Percentiles rank a stretch among this genome's conserved stretches.
Conservation (phyloP, 1,139 yeast genomes). For the Zygosaccharomyces sapae region DNA sequence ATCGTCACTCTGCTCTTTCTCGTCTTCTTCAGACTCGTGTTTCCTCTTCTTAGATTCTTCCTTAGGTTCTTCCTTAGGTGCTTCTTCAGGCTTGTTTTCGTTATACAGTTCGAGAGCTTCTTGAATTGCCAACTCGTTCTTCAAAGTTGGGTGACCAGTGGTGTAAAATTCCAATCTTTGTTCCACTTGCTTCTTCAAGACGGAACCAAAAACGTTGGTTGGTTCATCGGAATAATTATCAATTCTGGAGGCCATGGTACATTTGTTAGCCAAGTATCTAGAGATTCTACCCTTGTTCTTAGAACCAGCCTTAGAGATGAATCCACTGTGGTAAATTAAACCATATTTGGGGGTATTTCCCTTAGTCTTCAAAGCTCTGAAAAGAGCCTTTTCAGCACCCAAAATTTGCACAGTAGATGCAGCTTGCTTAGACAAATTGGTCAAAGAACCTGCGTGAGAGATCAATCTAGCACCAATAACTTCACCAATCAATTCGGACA, state of each 20-base stretch:
- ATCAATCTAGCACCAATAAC: constrained; percentile 97
- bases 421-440: constrained; percentile 94
- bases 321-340: constrained; percentile 91
- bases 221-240: constrained; percentile 92
- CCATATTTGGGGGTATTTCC: constrained; percentile 99
- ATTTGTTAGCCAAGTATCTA: constrained; percentile 95
- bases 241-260: constrained; percentile 97
- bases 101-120: constrained; percentile 75
- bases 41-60: constrained; percentile 44
- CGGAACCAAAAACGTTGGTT: constrained; percentile 80
- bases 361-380: constrained; percentile 97
- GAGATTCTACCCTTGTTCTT: constrained; percentile 99
- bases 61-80: constrained; percentile 31
- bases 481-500: constrained; percentile 95
- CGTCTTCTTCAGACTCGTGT: constrained; percentile 39
- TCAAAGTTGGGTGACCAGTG: constrained; percentile 95
- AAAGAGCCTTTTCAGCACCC: constrained; percentile 98
- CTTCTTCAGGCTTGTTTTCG: constrained; percentile 50
- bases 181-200: constrained; percentile 93
- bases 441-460: constrained; percentile 96
- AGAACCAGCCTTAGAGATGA: constrained; percentile 93
- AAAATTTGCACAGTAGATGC: constrained; percentile 97
- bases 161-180: constrained; percentile 95
- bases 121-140: constrained; percentile 89
- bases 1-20: constrained; percentile 38